These are phyloP conservation scores for Omphalotus guepiniiformis DNA, from an alignment of 768 basidiomycete genomes.

Conservation along the genomic window DNA sequence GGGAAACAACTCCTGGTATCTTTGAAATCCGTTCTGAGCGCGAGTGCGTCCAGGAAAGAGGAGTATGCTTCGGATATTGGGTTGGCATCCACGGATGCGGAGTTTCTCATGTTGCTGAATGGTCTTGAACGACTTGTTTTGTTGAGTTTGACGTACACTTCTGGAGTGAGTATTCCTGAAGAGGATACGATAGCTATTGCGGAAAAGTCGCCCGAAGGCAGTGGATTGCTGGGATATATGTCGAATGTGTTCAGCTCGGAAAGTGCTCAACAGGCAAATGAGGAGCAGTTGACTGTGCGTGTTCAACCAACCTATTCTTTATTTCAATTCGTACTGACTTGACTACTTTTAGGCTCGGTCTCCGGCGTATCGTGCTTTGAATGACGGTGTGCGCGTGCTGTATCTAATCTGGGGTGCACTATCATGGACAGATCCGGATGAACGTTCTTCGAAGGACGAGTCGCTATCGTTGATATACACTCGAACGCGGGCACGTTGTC, in stretches of 20 bases:
- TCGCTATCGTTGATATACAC: conserved; percentile 63
- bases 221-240: conserved; percentile 83
- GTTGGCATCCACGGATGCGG: conserved; percentile 66
- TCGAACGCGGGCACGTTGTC: conserved; percentile 64
- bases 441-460: conserved; percentile 58
- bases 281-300: conserved; percentile 59
- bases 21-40: conserved; percentile 50
- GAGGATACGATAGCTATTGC: conserved; percentile 54
- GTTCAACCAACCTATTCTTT: neutral
- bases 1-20: conserved; percentile 61
- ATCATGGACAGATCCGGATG: conserved; percentile 41
- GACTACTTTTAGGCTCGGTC: conserved; percentile 50
- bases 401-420: conserved; percentile 71
- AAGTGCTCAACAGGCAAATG: conserved; percentile 35
- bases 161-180: conserved; percentile 45
- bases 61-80: conserved; percentile 38
- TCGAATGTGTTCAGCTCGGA: conserved; percentile 88
- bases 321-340: conserved; percentile 1
- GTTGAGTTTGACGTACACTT: conserved; percentile 59
- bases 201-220: conserved; percentile 47
- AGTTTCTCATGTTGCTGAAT: conserved; percentile 80
- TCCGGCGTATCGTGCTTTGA: conserved; percentile 71
- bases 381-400: conserved; percentile 77
- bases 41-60: conserved; percentile 27
- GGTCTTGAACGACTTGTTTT: conserved; percentile 79